Evolutionary conservation across 140 eudicot species (phyloP).

Genomic region (Ambrosia hybrid): DNA sequence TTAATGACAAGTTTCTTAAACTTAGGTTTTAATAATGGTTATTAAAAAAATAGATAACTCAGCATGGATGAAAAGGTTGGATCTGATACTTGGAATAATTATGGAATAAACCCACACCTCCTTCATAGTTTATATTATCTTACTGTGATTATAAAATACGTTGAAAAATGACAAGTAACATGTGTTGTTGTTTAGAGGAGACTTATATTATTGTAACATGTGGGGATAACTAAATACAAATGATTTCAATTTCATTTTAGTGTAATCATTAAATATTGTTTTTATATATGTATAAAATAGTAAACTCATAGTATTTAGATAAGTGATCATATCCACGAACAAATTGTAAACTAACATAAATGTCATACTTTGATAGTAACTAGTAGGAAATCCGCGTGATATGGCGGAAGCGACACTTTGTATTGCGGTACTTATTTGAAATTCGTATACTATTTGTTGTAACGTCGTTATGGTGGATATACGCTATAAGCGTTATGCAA

Average conservation of each 20-base stretch:
- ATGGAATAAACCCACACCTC: constrained; percentile 28
- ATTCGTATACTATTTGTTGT: no score
- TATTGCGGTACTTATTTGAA: no score
- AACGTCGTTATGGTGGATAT: no score
- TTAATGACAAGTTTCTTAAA: neutral
- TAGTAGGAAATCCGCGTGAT: no score
- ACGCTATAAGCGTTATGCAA: no score
- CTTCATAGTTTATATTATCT: constrained; percentile 18
- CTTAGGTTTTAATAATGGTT: neutral
- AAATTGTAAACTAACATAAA: no score
- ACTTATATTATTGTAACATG: neutral
- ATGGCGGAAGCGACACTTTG: no score
- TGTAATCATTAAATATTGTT: neutral
- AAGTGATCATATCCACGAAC: no score
- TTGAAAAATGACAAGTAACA: constrained; percentile 13
- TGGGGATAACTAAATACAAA: neutral
- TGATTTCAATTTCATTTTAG: neutral
- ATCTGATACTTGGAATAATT: constrained; percentile 21
- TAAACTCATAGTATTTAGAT: no score
- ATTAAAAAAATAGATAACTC: neutral
- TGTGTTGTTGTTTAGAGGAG: constrained; percentile 9
- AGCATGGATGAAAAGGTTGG: constrained; percentile 5
- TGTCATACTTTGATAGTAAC: no score
- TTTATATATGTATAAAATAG: no score
- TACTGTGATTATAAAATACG: constrained; percentile 12